Conservation (phyloP, 2,329 filamentous ascomycete species). For the Penicillium sp. region DNA sequence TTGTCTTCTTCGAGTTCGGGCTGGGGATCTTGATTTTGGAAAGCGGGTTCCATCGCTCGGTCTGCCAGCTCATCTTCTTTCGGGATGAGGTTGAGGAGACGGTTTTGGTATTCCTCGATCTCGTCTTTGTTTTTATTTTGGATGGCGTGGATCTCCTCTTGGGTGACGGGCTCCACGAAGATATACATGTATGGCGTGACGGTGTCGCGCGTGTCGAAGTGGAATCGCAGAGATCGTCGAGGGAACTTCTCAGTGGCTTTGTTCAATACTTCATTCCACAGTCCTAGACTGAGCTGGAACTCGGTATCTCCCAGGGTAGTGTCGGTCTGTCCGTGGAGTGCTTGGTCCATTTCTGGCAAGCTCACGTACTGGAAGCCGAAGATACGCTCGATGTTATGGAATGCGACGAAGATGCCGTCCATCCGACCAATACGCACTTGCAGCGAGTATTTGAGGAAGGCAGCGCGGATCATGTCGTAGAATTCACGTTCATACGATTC, state of each 20-base stretch:
- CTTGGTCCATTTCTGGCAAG: conserved; percentile 83
- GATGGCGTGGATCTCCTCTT: conserved; percentile 72
- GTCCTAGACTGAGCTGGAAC: conserved; percentile 77
- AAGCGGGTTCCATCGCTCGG: not conserved
- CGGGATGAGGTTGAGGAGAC: conserved; percentile 42
- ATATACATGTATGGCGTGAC: conserved; percentile 76
- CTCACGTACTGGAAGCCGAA: conserved; percentile 97
- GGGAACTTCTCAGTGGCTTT: conserved; percentile 77
- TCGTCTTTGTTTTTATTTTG: conserved; percentile 69
- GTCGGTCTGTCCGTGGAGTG: conserved; percentile 78
- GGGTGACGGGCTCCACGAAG: conserved; percentile 81
- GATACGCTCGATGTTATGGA: conserved; percentile 90
- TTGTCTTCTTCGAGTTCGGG: not conserved
- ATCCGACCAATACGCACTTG: conserved; percentile 97
- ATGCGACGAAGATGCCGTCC: conserved; percentile 98
- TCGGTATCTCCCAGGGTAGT: conserved; percentile 75
- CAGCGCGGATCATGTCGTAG: conserved; percentile 92
- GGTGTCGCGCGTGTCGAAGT: conserved; percentile 75
- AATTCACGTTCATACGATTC: conserved; percentile 96
- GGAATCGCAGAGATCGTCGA: conserved; percentile 72
- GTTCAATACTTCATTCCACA: conserved; percentile 81
- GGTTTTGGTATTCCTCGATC: conserved; percentile 69
- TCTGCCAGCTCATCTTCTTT: conserved; percentile 17
- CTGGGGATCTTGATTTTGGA: not conserved
- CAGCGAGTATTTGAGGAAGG: conserved; percentile 94